Base-by-base conservation (phyloP, 768 basidiomycete species). In the Lactarius quietus region DNA sequence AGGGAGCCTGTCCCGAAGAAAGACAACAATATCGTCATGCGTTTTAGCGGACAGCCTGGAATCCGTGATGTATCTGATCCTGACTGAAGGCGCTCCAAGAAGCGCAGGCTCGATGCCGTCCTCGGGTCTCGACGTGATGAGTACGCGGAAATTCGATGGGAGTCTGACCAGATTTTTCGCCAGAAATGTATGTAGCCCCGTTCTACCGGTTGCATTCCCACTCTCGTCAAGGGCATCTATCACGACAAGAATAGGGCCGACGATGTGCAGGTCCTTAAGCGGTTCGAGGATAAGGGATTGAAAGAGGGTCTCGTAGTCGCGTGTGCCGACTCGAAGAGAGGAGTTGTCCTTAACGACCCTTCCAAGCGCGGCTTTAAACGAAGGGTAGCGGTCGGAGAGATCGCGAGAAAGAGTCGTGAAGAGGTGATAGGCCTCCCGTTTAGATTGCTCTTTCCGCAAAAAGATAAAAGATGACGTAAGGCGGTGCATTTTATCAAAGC, bases 141-240 rank as follows among this genome's bases (percentile, higher is more conserved):
- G 26, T 4, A 48, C 45, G 8, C 45, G 45, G 23, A 48, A 48
- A 3, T 48, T 48, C 23, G 53, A 29, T 10, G 57, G 57, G 28
- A 58, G 36, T 58, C 18, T 0, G 23, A 41, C 3, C 6, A 58
- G 10, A 7, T 26, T 14, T 26, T 29, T 35, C 29, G 38, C 57
- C 2, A 58, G 57, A 20, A 58, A 58, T 38, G 23, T 38, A 38
- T 58, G 57, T 20, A 58, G 20, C 2, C 57, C 57, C 9, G 1
- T 6, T 23, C 15, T 5, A 20, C 26, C 57, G 0, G 15, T 41
- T 17, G 38, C 36, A 55, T 31, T 28, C 28, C 53, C 53, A 33
- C 53, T 55, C 53, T 55, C 53, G 53, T 55, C 53, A 29, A 55
- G n/a, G 53, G 29, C 53, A 33, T 55, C 53, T 2, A 55, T 55